A percentile compares a stretch with the other conserved stretches of the same genome.
phyloP scores from a whole-genome alignment of 495 filamentous ascomycete genomes.

The Xylaria nigripes region DNA sequence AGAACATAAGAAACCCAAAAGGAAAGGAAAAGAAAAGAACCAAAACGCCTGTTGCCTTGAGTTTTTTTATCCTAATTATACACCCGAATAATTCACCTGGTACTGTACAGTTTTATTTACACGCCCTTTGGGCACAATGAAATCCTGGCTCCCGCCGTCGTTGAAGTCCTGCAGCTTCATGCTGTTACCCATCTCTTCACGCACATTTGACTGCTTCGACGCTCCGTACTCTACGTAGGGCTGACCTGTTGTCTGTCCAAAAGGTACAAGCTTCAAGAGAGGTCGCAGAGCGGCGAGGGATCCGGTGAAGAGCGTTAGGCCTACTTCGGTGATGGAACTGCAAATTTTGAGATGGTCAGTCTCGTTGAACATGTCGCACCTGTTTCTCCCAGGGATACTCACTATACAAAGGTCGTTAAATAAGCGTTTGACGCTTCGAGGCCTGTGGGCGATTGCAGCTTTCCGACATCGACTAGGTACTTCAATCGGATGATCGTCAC shows the following conservation, averaged over 20 bases:
- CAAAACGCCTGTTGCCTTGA: background rate
- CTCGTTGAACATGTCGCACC: background rate
- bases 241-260: constrained; percentile 6
- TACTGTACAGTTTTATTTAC: constrained; percentile 12
- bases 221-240: constrained; percentile 4
- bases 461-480: constrained; percentile 8
- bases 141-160: constrained; percentile 11
- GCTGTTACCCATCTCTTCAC: constrained; percentile 10
- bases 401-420: constrained; percentile 11
- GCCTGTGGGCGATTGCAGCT: constrained; percentile 5
- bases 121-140: constrained; percentile 10
- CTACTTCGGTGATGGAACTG: constrained; percentile 14
- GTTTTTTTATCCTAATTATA: constrained; percentile 5
- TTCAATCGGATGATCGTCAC: constrained; percentile 11
- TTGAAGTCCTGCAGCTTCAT: constrained; percentile 13
- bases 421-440: constrained; percentile 9
- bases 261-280: constrained; percentile 12
- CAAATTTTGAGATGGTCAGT: background rate
- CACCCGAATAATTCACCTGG: constrained; percentile 12
- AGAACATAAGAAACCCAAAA: no score
- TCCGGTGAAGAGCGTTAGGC: constrained; percentile 13
- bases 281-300: constrained; percentile 13
- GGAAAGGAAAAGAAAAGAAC: background rate
- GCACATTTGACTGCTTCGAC: constrained; percentile 3
- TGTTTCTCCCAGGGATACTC: background rate